Evolutionary conservation across 805 yeast species (phyloP).

Genomic region (Metahyphopichia silvanorum): DNA sequence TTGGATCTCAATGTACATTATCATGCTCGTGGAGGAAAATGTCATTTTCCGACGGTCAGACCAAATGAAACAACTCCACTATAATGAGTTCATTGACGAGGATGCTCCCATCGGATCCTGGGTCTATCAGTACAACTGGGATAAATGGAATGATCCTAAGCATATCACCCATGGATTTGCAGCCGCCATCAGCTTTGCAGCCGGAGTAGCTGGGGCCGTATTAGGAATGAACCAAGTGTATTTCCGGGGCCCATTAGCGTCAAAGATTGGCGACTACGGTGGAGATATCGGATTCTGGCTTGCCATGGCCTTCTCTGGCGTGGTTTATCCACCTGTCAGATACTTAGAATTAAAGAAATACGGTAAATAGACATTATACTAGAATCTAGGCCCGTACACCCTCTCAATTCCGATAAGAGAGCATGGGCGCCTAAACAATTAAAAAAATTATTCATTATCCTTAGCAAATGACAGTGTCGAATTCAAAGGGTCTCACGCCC

Average conservation of each 20-base stretch:
- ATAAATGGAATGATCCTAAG: constrained; percentile 24
- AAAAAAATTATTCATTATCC: too few relatives aligned
- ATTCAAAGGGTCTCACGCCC: constrained; percentile 39
- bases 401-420: too few relatives aligned
- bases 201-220: constrained; percentile 36
- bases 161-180: constrained; percentile 31
- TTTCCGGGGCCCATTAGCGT: constrained; percentile 36
- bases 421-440: too few relatives aligned
- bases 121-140: constrained; percentile 25
- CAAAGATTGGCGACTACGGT: constrained; percentile 24
- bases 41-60: constrained; percentile 22
- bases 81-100: constrained; percentile 18
- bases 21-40: constrained; percentile 33
- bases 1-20: constrained; percentile 38
- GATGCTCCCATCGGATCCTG: constrained; percentile 4
- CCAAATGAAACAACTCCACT: constrained; percentile 19
- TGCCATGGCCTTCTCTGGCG: constrained; percentile 30
- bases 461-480: too few relatives aligned
- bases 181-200: constrained; percentile 25
- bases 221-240: constrained; percentile 41
- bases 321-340: constrained; percentile 27
- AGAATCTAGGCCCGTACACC: too few relatives aligned
- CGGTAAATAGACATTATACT: constrained; percentile 20
- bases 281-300: constrained; percentile 40
- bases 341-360: constrained; percentile 28